phyloP scores from a whole-genome alignment of 495 filamentous ascomycete species.

The Staphylotrichum tortipilum region DNA sequence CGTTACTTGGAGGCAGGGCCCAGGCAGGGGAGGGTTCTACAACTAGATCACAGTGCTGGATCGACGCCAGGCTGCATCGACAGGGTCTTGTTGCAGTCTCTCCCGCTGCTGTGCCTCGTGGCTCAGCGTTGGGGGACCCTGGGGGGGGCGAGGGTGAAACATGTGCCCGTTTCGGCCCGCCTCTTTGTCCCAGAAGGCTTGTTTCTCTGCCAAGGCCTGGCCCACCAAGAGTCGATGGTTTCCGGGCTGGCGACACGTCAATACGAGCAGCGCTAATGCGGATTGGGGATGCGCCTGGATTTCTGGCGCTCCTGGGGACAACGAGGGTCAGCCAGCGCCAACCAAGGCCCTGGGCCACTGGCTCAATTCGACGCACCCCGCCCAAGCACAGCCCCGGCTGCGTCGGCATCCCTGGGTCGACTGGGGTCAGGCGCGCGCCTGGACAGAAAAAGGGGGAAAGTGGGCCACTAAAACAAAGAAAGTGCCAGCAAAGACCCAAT shows the following conservation, averaged over 20 bases:
- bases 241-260: too few relatives aligned
- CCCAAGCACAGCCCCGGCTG: slow-evolving; percentile 1
- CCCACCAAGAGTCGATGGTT: too few relatives aligned
- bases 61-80: too few relatives aligned
- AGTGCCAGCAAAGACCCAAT: too few relatives aligned
- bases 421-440: background rate
- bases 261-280: slow-evolving; percentile 1
- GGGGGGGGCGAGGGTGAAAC: background rate
- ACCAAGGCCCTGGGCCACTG: background rate
- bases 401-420: background rate
- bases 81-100: too few relatives aligned
- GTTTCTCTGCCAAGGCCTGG: slow-evolving; percentile 2
- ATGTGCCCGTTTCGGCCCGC: background rate
- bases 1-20: too few relatives aligned
- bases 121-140: background rate
- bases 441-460: background rate
- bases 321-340: slow-evolving; percentile 3
- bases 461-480: too few relatives aligned
- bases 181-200: background rate
- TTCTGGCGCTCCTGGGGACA: background rate
- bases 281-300: background rate
- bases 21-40: too few relatives aligned
- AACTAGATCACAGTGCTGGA: too few relatives aligned
- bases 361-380: background rate
- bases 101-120: too few relatives aligned